Evolutionary conservation across 75 land plant genomes (phyloP).

Genomic region (Isoetes taiwanensis): DNA sequence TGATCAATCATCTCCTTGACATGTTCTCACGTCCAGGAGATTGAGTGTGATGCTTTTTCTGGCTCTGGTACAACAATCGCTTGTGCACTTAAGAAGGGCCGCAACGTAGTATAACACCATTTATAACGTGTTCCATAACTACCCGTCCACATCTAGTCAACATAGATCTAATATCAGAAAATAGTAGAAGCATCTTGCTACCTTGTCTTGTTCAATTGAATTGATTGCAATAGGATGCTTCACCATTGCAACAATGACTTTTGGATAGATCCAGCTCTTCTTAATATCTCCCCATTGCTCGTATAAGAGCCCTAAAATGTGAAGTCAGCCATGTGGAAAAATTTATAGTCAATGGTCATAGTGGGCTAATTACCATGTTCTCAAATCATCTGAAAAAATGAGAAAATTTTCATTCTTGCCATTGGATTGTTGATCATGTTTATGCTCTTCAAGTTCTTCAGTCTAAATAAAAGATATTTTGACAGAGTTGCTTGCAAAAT

Average conservation of each 20-base stretch:
- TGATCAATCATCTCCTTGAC: no score
- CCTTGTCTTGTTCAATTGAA: conserved; percentile 24
- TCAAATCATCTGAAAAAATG: conserved; percentile 20
- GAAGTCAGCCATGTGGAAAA: background rate
- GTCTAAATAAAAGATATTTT: conserved; percentile 65
- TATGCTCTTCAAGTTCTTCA: conserved; percentile 12
- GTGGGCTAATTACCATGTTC: conserved; percentile 15
- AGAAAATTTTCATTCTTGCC: conserved; percentile 8
- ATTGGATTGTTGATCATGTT: background rate
- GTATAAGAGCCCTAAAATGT: conserved; percentile 56
- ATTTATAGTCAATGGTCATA: conserved; percentile 19
- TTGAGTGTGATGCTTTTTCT: no score
- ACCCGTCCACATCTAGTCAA: no score
- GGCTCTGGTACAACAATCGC: no score
- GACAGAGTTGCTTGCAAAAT: conserved; percentile 74
- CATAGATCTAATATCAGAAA: no score
- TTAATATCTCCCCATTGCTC: conserved; percentile 66
- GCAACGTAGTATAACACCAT: conserved; percentile 58
- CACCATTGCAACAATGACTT: conserved; percentile 57
- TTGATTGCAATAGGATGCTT: conserved; percentile 21
- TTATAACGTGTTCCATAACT: conserved; percentile 44
- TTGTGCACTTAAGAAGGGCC: no score
- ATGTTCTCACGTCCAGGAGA: no score
- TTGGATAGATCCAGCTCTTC: conserved; percentile 62
- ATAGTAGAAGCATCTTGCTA: conserved; percentile 35